Percentiles rank a stretch among this genome's conserved stretches.
These are phyloP conservation scores for Pseudocercospora cruenta DNA, from an alignment of 2,329 filamentous ascomycete species.

Conservation along the genomic window DNA sequence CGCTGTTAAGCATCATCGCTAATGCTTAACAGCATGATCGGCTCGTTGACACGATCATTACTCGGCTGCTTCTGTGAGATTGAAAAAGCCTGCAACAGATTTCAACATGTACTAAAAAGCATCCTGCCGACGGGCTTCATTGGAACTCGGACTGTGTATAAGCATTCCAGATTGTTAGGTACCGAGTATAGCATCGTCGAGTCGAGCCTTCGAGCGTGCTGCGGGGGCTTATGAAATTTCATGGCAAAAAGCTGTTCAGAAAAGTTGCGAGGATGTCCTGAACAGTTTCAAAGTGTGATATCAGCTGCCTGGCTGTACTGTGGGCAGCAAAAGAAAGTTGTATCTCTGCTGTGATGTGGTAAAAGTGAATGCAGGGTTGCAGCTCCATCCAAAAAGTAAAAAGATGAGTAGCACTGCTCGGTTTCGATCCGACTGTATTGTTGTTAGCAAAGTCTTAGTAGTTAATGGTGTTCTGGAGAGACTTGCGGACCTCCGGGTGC, in stretches of 20 bases:
- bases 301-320: neutral
- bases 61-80: neutral
- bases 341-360: neutral
- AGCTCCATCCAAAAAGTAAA: constrained; percentile 3
- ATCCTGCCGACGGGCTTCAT: too few species aligned
- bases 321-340: neutral
- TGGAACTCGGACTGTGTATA: neutral
- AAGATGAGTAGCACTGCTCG: constrained; percentile 7
- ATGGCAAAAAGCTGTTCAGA: neutral
- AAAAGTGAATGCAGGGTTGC: too few species aligned
- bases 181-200: neutral
- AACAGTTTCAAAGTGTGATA: neutral
- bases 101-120: neutral
- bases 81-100: neutral
- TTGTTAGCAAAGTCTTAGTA: neutral
- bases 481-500: constrained; percentile 10
- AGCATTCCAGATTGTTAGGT: too few species aligned
- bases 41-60: neutral
- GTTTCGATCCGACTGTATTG: constrained; percentile 11
- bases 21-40: neutral
- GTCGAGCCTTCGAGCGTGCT: neutral
- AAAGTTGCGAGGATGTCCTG: neutral
- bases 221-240: neutral
- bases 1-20: neutral
- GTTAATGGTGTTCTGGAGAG: neutral